Conservation (phyloP, 371 early-diverging fungal genomes). For the Smittium culicis region DNA sequence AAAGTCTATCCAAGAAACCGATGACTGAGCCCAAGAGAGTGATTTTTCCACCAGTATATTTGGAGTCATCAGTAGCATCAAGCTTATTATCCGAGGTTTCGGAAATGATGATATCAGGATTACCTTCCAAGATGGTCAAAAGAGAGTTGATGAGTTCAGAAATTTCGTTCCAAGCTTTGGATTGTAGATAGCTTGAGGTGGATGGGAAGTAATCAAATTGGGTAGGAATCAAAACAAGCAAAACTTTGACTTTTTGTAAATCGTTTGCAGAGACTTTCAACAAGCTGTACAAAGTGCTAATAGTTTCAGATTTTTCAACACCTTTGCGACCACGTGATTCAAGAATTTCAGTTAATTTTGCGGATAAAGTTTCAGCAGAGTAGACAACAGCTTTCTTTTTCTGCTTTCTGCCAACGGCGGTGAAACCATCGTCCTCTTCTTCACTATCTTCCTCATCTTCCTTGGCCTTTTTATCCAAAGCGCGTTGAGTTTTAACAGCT, state of each 20-base stretch:
- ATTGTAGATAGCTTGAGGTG: slow-evolving; percentile 51
- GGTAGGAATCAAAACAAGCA: slow-evolving; percentile 74
- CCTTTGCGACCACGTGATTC: slow-evolving; percentile 89
- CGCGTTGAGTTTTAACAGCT: slow-evolving; percentile 36
- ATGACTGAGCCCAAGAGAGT: slow-evolving; percentile 67
- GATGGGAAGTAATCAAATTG: slow-evolving; percentile 72
- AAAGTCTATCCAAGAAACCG: slow-evolving; percentile 81
- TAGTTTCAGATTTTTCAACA: slow-evolving; percentile 71
- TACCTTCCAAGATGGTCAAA: slow-evolving; percentile 55
- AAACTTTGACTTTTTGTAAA: slow-evolving; percentile 69
- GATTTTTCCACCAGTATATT: slow-evolving; percentile 40
- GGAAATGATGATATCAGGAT: slow-evolving; percentile 40
- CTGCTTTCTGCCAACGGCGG: slow-evolving; percentile 71
- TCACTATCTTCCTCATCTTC: slow-evolving; percentile 20
- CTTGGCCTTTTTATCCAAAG: slow-evolving; percentile 36
- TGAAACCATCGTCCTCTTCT: slow-evolving; percentile 57
- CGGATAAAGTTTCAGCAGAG: slow-evolving; percentile 62
- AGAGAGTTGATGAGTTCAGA: slow-evolving; percentile 55
- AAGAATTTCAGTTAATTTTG: slow-evolving; percentile 60
- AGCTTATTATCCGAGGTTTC: slow-evolving; percentile 39
- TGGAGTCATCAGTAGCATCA: slow-evolving; percentile 42
- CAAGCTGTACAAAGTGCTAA: slow-evolving; percentile 50
- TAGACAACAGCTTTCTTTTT: slow-evolving; percentile 42
- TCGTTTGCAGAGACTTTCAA: slow-evolving; percentile 51
- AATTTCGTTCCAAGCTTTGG: slow-evolving; percentile 67